Evolutionary conservation across 2,329 filamentous ascomycete genomes (phyloP).

Genomic region (Talaromyces sp.): DNA sequence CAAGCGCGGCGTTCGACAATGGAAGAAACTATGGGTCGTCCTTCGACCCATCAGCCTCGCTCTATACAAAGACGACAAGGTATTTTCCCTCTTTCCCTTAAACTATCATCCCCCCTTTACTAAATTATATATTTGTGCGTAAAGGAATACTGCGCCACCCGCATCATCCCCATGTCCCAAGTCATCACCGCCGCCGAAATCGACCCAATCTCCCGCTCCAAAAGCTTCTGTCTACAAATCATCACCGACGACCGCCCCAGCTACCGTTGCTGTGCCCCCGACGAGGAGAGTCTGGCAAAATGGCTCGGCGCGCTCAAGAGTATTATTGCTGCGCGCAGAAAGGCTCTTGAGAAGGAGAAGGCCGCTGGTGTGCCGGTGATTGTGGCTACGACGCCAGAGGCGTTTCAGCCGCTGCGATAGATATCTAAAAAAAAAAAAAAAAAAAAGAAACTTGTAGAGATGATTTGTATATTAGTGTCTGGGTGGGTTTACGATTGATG

Average conservation of each 20-base stretch:
- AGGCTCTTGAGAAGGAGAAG: constrained; percentile 19
- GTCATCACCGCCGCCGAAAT: constrained; percentile 91
- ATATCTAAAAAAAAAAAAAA: too few species aligned
- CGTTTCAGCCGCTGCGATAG: constrained; percentile 10
- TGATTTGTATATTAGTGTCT: not conserved
- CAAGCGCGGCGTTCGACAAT: constrained; percentile 74
- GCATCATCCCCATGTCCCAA: constrained; percentile 70
- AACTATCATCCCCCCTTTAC: too few species aligned
- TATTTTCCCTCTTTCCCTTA: constrained; percentile 17
- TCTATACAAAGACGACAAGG: constrained; percentile 81
- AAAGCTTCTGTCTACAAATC: constrained; percentile 81
- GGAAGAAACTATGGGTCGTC: constrained; percentile 93
- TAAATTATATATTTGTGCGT: too few species aligned
- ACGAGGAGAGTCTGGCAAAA: constrained; percentile 75
- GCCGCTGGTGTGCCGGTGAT: constrained; percentile 10
- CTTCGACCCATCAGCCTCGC: constrained; percentile 78
- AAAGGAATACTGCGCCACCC: constrained; percentile 76
- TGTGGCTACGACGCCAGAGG: not conserved
- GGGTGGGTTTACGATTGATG: not conserved
- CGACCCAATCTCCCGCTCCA: constrained; percentile 77
- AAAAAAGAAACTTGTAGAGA: not conserved
- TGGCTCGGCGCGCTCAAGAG: constrained; percentile 92
- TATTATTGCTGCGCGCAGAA: constrained; percentile 33
- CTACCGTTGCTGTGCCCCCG: constrained; percentile 67
- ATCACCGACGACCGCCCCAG: constrained; percentile 82